These are phyloP conservation scores for Podospora anserina DNA, from an alignment of 495 filamentous ascomycete genomes.

Conservation along the genomic window DNA sequence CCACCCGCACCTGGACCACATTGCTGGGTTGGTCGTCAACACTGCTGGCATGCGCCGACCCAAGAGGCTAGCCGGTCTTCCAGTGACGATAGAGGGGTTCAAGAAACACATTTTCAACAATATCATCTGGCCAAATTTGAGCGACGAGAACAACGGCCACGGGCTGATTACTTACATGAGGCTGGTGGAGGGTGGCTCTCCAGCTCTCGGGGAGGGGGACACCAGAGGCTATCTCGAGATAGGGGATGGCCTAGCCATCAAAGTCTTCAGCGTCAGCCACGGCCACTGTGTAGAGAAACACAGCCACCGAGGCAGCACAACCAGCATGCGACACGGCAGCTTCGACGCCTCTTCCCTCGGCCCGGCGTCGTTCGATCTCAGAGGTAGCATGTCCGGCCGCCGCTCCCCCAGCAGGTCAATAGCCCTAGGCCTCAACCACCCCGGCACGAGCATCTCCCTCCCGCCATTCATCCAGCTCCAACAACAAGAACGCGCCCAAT, in stretches of 20 bases:
- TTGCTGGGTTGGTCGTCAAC: slow-evolving; percentile 88
- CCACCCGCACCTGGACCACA: slow-evolving; percentile 91
- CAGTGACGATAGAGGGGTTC: slow-evolving; percentile 79
- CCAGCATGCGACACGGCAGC: slow-evolving; percentile 40
- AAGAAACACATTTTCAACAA: slow-evolving; percentile 97
- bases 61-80: slow-evolving; percentile 80
- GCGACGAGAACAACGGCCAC: slow-evolving; percentile 91
- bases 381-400: slow-evolving; percentile 8
- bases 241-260: slow-evolving; percentile 74
- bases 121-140: slow-evolving; percentile 95
- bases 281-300: slow-evolving; percentile 78
- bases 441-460: slow-evolving; percentile 17
- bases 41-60: slow-evolving; percentile 75
- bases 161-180: slow-evolving; percentile 89
- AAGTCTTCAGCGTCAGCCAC: slow-evolving; percentile 77
- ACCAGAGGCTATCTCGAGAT: slow-evolving; percentile 79
- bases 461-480: slow-evolving; percentile 24
- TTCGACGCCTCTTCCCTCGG: slow-evolving; percentile 31
- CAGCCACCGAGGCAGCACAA: slow-evolving; percentile 52
- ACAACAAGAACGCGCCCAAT: slow-evolving; percentile 22
- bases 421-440: slow-evolving; percentile 21
- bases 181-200: slow-evolving; percentile 80
- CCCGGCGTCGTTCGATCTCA: not conserved
- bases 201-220: slow-evolving; percentile 70
- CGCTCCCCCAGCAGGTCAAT: slow-evolving; percentile 21